Conservation (phyloP, 2,329 filamentous ascomycete genomes). For the Alternaria longipes region DNA sequence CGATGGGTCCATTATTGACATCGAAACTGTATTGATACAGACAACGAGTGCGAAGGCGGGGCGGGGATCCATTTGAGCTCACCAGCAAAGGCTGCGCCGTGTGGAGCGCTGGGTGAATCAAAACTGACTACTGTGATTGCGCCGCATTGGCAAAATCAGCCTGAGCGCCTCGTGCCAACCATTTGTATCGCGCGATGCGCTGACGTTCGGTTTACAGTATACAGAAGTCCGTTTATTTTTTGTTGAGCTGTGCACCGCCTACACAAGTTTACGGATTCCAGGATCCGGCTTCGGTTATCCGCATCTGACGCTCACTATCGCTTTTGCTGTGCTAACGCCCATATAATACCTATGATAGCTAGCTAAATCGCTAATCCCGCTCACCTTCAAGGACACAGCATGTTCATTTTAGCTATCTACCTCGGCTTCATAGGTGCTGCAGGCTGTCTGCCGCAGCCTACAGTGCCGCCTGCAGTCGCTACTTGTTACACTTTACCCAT, state of each 20-base stretch:
- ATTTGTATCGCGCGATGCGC: not conserved
- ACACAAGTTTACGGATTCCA: not conserved
- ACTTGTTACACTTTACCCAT: no score
- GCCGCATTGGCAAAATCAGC: not conserved
- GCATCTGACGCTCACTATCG: not conserved
- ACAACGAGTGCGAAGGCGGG: not conserved
- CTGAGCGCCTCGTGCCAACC: not conserved
- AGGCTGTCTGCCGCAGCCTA: no score
- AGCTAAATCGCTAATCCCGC: no score
- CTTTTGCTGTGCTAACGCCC: conserved; percentile 1
- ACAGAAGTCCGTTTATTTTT: not conserved
- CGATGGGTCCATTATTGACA: not conserved
- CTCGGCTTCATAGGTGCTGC: no score
- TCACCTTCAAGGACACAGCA: no score
- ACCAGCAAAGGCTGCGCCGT: not conserved
- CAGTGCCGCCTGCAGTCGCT: no score
- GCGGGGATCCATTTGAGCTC: not conserved
- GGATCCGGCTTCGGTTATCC: not conserved
- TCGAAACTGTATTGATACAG: not conserved
- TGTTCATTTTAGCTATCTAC: no score
- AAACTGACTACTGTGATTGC: not conserved
- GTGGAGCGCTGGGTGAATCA: not conserved
- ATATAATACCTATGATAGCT: no score
- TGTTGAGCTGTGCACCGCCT: conserved; percentile 1
- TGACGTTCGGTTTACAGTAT: not conserved